These are phyloP conservation scores for Trifolium repens DNA, from an alignment of 306 rosid genomes.

Conservation along the genomic window DNA sequence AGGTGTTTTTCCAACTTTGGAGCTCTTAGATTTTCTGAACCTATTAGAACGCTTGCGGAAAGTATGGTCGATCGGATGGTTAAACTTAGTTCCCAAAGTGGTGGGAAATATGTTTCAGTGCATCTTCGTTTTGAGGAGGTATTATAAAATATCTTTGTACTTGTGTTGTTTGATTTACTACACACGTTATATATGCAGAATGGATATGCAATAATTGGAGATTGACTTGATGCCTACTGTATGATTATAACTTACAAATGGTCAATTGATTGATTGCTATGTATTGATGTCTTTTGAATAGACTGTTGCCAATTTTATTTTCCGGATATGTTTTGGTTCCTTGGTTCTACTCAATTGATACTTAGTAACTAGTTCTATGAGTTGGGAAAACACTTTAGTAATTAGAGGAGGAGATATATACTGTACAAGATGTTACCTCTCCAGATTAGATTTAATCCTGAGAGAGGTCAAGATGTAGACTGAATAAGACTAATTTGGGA, in stretches of 20 bases:
- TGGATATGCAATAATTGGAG: conserved; percentile 18
- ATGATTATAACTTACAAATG: conserved; percentile 24
- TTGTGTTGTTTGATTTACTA: conserved; percentile 9
- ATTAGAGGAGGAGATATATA: not conserved
- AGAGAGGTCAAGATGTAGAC: conserved; percentile 7
- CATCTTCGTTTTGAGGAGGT: conserved; percentile 99
- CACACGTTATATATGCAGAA: conserved; percentile 31
- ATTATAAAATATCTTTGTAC: conserved; percentile 34
- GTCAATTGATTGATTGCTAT: not conserved
- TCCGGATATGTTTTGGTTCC: conserved; percentile 1
- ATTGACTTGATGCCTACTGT: conserved; percentile 14
- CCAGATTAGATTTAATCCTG: not conserved
- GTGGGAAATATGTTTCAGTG: conserved; percentile 90
- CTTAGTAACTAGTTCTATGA: not conserved
- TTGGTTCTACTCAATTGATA: conserved; percentile 28
- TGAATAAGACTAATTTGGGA: not conserved
- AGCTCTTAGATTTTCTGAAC: conserved; percentile 83
- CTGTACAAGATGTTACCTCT: not conserved
- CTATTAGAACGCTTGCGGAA: conserved; percentile 83
- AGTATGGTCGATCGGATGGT: conserved; percentile 91
- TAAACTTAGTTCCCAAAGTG: conserved; percentile 72
- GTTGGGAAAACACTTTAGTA: not conserved
- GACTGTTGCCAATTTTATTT: conserved; percentile 4
- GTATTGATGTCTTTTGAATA: conserved; percentile 24
- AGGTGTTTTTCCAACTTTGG: conserved; percentile 87